A percentile compares a stretch with the other conserved stretches of the same genome.
These are phyloP conservation scores for Fusarium drepaniforme DNA, from an alignment of 2,329 filamentous ascomycete genomes.

Conservation along the genomic window DNA sequence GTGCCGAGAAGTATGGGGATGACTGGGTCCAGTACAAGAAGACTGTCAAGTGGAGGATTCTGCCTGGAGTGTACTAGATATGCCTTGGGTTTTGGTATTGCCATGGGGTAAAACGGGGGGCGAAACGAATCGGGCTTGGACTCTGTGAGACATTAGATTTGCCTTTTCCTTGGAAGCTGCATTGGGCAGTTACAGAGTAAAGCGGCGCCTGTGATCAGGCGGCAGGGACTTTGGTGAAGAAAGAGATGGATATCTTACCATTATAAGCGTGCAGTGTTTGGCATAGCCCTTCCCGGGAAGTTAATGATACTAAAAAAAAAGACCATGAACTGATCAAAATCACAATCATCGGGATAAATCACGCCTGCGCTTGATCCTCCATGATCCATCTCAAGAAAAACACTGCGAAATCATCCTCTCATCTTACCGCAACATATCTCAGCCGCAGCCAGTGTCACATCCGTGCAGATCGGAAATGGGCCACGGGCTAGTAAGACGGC, in stretches of 20 bases:
- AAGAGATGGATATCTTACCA: background rate
- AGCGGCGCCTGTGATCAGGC: background rate
- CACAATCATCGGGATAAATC: background rate
- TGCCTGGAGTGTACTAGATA: conserved; percentile 72
- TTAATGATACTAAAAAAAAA: background rate
- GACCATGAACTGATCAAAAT: background rate
- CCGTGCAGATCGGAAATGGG: background rate
- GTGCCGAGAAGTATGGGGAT: conserved; percentile 85
- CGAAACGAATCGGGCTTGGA: background rate
- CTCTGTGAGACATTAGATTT: background rate
- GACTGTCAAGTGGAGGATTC: conserved; percentile 80
- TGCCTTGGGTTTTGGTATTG: background rate
- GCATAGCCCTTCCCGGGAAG: background rate
- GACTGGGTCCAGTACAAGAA: conserved; percentile 90
- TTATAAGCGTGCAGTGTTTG: background rate
- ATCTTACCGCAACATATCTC: background rate
- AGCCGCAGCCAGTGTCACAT: background rate
- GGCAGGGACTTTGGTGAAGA: background rate
- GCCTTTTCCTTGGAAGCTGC: background rate
- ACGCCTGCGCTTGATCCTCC: background rate
- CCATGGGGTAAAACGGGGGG: background rate
- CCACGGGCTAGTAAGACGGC: background rate
- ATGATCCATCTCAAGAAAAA: background rate
- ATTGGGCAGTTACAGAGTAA: background rate
- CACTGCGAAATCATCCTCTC: background rate